phyloP scores from a whole-genome alignment of 768 basidiomycete species.

The Amylocystis lapponica region DNA sequence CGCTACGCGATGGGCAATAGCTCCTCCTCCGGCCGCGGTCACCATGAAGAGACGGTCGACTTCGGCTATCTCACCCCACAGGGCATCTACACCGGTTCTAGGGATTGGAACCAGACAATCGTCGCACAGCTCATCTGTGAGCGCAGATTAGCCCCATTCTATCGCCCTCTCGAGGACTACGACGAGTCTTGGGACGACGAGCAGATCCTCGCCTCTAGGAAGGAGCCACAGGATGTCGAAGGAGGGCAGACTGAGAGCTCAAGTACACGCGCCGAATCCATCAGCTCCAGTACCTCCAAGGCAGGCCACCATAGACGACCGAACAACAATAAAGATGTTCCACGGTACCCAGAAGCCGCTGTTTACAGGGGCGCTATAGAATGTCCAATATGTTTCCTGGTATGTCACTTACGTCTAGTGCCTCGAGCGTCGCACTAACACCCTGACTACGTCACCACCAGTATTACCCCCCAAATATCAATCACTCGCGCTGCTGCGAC shows the following conservation, averaged over 20 bases:
- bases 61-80: slow-evolving; percentile 76
- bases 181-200: slow-evolving; percentile 86
- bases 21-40: slow-evolving; percentile 64
- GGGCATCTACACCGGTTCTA: slow-evolving; percentile 77
- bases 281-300: slow-evolving; percentile 27
- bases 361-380: slow-evolving; percentile 84
- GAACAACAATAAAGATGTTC: slow-evolving; percentile 55
- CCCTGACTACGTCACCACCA: slow-evolving; percentile 33
- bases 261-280: slow-evolving; percentile 40
- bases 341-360: slow-evolving; percentile 63
- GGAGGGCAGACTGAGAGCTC: slow-evolving; percentile 33
- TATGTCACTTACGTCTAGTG: slow-evolving; percentile 42
- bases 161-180: slow-evolving; percentile 92
- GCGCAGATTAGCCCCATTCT: slow-evolving; percentile 90
- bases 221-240: slow-evolving; percentile 52
- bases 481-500: slow-evolving; percentile 96
- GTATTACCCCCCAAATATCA: slow-evolving; percentile 98
- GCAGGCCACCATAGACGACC: slow-evolving; percentile 49
- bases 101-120: slow-evolving; percentile 86
- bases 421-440: too few relatives aligned
- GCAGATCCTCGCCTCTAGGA: slow-evolving; percentile 76
- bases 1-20: slow-evolving; percentile 79
- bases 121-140: slow-evolving; percentile 87
- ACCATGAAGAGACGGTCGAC: slow-evolving; percentile 82
- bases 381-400: slow-evolving; percentile 98